A percentile compares a stretch with the other conserved stretches of the same genome.
Evolutionary conservation across 305 asterid species (phyloP).

Genomic region (Fraxinus xanthoxyloides): DNA sequence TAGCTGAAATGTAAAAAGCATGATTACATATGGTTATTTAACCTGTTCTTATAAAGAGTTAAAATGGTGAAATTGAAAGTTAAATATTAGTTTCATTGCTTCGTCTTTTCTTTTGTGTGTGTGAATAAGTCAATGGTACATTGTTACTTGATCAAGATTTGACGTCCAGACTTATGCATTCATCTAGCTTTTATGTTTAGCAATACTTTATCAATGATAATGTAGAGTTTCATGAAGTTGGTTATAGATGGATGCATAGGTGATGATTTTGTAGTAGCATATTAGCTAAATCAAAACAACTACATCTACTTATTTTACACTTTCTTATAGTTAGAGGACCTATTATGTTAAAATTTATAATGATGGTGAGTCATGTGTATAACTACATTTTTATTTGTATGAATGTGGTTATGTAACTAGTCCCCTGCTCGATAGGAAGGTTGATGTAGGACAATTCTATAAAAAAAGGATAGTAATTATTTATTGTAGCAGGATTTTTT

Average conservation of each 20-base stretch:
- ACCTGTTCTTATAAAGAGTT: neutral
- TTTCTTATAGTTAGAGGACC: neutral
- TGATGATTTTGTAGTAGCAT: neutral
- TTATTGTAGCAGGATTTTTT: neutral
- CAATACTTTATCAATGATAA: neutral
- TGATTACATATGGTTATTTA: neutral
- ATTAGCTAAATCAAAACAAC: neutral
- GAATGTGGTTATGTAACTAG: neutral
- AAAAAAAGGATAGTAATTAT: neutral
- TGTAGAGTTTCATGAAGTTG: neutral
- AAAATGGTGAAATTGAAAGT: neutral
- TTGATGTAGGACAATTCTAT: neutral
- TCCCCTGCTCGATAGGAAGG: neutral
- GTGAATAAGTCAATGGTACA: neutral
- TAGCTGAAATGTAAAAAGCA: neutral
- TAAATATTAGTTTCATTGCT: constrained; percentile 4
- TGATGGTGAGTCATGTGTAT: neutral
- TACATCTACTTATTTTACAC: neutral
- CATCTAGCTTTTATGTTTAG: neutral
- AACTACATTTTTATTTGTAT: neutral
- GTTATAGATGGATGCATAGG: neutral
- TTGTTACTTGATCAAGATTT: neutral
- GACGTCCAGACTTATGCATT: neutral
- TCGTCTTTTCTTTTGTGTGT: constrained; percentile 1
- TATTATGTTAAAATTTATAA: neutral